Conservation (phyloP, 208 protist genomes). For the Crithidia expoeki region DNA sequence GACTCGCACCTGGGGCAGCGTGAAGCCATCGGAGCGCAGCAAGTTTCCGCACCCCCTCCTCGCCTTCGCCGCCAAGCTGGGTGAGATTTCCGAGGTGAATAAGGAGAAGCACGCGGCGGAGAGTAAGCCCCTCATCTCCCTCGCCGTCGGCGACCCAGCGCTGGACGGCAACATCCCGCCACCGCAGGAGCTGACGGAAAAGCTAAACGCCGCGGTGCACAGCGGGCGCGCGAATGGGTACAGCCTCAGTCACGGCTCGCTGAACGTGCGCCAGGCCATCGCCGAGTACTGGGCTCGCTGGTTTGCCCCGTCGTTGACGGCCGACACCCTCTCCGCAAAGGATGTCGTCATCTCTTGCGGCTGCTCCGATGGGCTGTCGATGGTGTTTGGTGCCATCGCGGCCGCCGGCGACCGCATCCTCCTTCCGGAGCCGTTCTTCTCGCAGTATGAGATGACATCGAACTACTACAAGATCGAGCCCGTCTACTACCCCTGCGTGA, state of each 20-base stretch:
- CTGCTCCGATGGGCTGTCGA: constrained; percentile 88
- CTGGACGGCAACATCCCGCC: constrained; percentile 77
- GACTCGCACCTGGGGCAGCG: constrained; percentile 69
- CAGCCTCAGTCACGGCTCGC: constrained; percentile 52
- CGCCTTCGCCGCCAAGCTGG: constrained; percentile 30
- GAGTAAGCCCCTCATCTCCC: constrained; percentile 40
- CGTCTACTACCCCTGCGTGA: constrained; percentile 77
- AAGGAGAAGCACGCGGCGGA: constrained; percentile 28
- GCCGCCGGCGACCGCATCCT: constrained; percentile 90
- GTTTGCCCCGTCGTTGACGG: constrained; percentile 31
- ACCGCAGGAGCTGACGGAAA: constrained; percentile 40
- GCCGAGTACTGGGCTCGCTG: constrained; percentile 53
- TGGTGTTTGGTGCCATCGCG: constrained; percentile 75
- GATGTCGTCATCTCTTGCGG: constrained; percentile 86
- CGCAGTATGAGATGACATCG: constrained; percentile 91
- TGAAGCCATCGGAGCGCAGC: constrained; percentile 59
- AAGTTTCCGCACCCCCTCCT: constrained; percentile 33
- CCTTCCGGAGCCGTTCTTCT: constrained; percentile 92
- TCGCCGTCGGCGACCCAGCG: constrained; percentile 76
- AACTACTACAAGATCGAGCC: constrained; percentile 74
- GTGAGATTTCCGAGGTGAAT: constrained; percentile 19
- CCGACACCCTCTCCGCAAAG: constrained; percentile 30
- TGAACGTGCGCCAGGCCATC: constrained; percentile 55
- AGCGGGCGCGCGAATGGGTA: constrained; percentile 71
- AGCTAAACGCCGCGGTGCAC: constrained; percentile 48